Base-by-base conservation (phyloP, 768 basidiomycete species). In the Cystofilobasidium macerans region DNA sequence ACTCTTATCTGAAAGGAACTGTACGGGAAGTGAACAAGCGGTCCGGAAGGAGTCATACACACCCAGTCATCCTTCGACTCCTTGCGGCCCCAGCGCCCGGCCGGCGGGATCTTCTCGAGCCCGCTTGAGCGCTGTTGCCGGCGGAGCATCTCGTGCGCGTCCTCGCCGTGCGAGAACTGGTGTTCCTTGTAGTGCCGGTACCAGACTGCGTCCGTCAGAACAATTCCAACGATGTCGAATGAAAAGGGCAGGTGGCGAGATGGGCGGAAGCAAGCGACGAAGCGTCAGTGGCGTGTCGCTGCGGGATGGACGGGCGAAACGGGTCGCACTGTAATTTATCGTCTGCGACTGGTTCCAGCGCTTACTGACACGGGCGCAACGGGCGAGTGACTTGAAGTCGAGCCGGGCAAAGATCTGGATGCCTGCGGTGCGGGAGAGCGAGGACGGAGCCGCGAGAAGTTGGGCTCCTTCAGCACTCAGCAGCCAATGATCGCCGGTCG, bases 301-400 rank as follows among this genome's bases (percentile, higher is more conserved):
- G n/a, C n/a, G n/a, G n/a, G n/a, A n/a, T n/a, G n/a, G n/a, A n/a
- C n/a, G n/a, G n/a, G n/a, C n/a, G n/a, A n/a, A n/a, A n/a, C n/a
- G n/a, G n/a, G n/a, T 3, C 64, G 35, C 43, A 88, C 92, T 85
- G 73, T 94, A 93, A 76, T 95, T 95, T 67, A 94, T 75, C 0
- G 90, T 88, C 77, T 92, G 89, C 69, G 88, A 91, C 73, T 84
- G 84, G 67, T 80, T 82, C 92, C 92, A 95, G 76, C 89, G 87
- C 75, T 82, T 85, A 56, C 83, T 89, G 6, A 94, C 89, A 38
- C 85, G 76, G 28, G 89, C 82, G 72, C 89, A 92, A 62, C 82
- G 80, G 5, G 87, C 85, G 43, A 94, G 81, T 63, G 89, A 84
- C 65, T 76, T 76, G 33, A 86, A 77, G 16, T 82, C 76, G 8